These are phyloP conservation scores for Dipodascus geniculatus DNA, from an alignment of 805 yeast genomes.

Conservation along the genomic window DNA sequence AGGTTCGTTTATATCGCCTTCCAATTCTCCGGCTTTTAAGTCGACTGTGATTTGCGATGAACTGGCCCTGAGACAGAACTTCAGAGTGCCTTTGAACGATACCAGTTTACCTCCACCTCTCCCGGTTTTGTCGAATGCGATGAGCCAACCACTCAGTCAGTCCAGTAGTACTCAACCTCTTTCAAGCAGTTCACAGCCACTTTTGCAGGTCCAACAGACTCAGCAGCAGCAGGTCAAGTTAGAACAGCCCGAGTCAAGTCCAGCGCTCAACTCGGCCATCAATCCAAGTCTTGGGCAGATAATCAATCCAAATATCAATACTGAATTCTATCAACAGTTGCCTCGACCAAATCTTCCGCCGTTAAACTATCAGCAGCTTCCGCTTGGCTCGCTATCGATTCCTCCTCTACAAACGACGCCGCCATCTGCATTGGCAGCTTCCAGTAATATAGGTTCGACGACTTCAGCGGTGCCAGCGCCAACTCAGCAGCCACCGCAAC, in stretches of 20 bases:
- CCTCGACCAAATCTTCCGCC: not conserved
- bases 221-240: not conserved
- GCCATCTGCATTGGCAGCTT: not conserved
- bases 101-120: not conserved
- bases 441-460: too few relatives aligned
- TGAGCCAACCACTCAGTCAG: not conserved
- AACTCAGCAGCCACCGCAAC: not conserved
- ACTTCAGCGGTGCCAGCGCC: too few relatives aligned
- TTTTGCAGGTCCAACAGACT: too few relatives aligned
- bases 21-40: constrained; percentile 38
- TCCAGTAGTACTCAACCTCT: not conserved
- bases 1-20: constrained; percentile 46
- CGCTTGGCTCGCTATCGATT: not conserved
- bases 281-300: not conserved
- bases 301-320: not conserved
- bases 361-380: not conserved
- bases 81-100: constrained; percentile 24
- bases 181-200: too few relatives aligned
- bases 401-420: not conserved
- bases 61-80: constrained; percentile 23
- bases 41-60: constrained; percentile 31
- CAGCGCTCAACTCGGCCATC: not conserved
- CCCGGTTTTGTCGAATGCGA: not conserved
- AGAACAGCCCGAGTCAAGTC: not conserved
- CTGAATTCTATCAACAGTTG: not conserved